Conservation (phyloP, 441 rosid species). For the Populus trichocarpa region DNA sequence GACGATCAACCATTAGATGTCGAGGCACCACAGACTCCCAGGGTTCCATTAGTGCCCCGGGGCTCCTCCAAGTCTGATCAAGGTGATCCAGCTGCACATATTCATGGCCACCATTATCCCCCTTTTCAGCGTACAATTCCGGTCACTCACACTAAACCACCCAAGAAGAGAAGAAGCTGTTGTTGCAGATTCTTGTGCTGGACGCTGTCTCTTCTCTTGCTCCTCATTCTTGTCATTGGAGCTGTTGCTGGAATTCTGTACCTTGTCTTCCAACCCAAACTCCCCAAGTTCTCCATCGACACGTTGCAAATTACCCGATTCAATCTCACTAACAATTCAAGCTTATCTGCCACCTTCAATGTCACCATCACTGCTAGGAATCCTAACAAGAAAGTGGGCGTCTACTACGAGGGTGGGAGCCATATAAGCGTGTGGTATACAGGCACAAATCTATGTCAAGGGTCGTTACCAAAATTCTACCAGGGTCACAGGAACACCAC, state of each 20-base stretch:
- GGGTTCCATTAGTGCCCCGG: constrained; percentile 50
- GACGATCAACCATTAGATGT: constrained; percentile 25
- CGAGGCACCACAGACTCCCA: constrained; percentile 39
- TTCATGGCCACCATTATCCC: constrained; percentile 9
- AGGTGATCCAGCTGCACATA: constrained; percentile 17
- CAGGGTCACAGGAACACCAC: constrained; percentile 89
- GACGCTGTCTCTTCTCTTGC: constrained; percentile 48
- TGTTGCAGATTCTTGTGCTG: constrained; percentile 73
- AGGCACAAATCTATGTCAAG: constrained; percentile 52
- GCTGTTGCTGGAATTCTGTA: constrained; percentile 48
- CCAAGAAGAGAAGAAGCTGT: constrained; percentile 51
- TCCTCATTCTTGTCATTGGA: constrained; percentile 48
- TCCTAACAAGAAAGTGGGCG: constrained; percentile 77
- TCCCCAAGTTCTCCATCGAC: constrained; percentile 69
- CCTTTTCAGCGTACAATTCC: constrained; percentile 43
- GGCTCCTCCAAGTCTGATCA: constrained; percentile 47
- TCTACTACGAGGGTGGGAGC: constrained; percentile 80
- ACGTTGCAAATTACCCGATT: constrained; percentile 52
- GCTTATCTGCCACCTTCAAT: constrained; percentile 51
- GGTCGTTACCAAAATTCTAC: constrained; percentile 82
- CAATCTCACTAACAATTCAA: constrained; percentile 33
- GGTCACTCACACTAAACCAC: constrained; percentile 38
- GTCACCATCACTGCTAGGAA: constrained; percentile 65
- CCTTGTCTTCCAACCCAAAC: constrained; percentile 77
- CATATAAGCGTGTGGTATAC: constrained; percentile 49